A percentile compares a stretch with the other conserved stretches of the same genome.
phyloP scores from a whole-genome alignment of 257 asterid species.

The Solanum appendiculatum region DNA sequence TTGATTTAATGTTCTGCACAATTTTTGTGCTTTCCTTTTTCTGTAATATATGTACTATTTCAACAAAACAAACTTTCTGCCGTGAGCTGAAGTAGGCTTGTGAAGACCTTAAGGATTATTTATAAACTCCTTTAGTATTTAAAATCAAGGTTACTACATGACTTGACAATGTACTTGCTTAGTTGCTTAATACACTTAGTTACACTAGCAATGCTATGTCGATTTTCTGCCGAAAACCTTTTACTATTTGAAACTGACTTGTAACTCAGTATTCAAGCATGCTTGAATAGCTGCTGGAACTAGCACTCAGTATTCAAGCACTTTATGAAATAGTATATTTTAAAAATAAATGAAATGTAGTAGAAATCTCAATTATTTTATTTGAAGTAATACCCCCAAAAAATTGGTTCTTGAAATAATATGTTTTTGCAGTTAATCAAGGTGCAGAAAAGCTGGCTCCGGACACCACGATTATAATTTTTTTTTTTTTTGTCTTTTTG shows the following conservation, averaged over 20 bases:
- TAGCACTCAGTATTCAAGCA: neutral
- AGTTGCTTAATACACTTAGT: neutral
- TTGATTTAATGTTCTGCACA: neutral
- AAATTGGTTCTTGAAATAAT: neutral
- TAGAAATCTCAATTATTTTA: neutral
- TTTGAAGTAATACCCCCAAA: neutral
- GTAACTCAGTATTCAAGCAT: neutral
- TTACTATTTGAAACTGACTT: neutral
- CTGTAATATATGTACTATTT: neutral
- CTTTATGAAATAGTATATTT: neutral
- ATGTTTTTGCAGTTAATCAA: neutral
- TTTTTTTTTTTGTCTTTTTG: neutral
- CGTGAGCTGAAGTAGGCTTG: neutral
- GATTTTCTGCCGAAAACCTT: neutral
- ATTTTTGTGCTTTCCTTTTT: neutral
- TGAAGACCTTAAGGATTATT: neutral
- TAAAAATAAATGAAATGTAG: neutral
- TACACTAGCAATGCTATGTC: neutral
- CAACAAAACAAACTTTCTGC: neutral
- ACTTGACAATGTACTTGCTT: neutral
- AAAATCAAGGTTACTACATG: neutral
- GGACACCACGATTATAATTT: neutral
- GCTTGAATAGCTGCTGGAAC: neutral
- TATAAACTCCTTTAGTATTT: neutral
- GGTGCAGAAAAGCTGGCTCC: neutral